phyloP scores from a whole-genome alignment of 148 eudicot genomes.

The Cornus suecica region DNA sequence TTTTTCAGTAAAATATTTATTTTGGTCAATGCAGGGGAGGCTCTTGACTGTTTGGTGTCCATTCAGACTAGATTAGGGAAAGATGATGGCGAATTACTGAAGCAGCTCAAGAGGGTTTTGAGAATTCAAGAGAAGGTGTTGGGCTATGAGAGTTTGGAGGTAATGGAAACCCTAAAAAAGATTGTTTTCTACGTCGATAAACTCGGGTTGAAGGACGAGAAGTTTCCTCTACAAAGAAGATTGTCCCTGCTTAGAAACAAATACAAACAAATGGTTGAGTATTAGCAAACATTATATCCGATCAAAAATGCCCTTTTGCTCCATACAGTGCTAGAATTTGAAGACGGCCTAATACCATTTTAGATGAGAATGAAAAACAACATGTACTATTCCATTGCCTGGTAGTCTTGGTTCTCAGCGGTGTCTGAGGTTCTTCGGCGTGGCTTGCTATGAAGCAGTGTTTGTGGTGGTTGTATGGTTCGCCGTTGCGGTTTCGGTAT shows the following conservation, averaged over 20 bases:
- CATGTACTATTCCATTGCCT: no score
- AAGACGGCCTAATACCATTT: no score
- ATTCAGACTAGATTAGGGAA: slow-evolving; percentile 62
- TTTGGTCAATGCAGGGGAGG: slow-evolving; percentile 57
- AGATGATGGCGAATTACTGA: slow-evolving; percentile 49
- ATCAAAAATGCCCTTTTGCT: no score
- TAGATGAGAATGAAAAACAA: no score
- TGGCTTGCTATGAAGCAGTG: no score
- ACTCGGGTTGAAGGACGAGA: slow-evolving; percentile 62
- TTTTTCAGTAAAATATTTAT: background rate
- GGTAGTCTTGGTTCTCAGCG: no score
- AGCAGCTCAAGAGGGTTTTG: slow-evolving; percentile 59
- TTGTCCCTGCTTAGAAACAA: slow-evolving; percentile 55
- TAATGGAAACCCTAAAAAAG: slow-evolving; percentile 65
- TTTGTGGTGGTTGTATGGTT: no score
- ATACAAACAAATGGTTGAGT: slow-evolving; percentile 38
- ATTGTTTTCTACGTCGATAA: slow-evolving; percentile 57
- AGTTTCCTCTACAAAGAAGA: slow-evolving; percentile 66
- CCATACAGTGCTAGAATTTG: no score
- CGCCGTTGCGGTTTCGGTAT: no score
- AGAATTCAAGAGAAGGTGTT: slow-evolving; percentile 74
- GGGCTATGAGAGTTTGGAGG: slow-evolving; percentile 70
- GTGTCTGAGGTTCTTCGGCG: no score
- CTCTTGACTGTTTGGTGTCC: slow-evolving; percentile 81
- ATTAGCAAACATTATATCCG: slow-evolving; percentile 5